Evolutionary conservation across 169 alveolate species (phyloP), one percentile per base, ranked within the genome.

Genomic region (Plasmodium cynomolgi): DNA sequence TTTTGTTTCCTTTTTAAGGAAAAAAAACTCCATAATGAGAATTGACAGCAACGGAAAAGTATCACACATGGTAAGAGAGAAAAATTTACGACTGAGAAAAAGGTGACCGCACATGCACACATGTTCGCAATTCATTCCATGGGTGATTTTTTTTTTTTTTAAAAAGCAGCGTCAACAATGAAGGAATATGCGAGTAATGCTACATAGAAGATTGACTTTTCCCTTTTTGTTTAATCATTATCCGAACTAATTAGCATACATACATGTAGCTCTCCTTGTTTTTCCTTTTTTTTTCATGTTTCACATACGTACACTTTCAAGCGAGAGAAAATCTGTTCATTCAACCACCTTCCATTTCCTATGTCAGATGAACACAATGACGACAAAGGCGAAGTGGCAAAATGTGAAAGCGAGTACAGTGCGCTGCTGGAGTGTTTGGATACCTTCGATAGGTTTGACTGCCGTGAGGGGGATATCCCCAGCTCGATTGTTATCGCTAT

Each of bases 321-420:
- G 20, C 8, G 23, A 50, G 23, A 0, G 23, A 13, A 50, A 20
- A 50, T 50, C 8, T 68, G 8, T 15, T 33, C 34, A 68, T 26
- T 26, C 3, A 8, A 29, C 15, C 74, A 44, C 71, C 37, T 23
- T 44, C n/a, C 73, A 81, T 56, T 83, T 75, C 20, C 17, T 39
- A 68, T 20, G 29, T 34, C 33, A 26, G 86, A 41, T 26, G 88
- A 92, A 82, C 96, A 93, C 62, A 73, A 85, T 39, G 96, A 96
- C 20, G 97, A 94, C 20, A 92, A 96, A 17, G 68, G 84, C 2
- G 97, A 94, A 50, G 84, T 84, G 79, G 77, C 96, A 8, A 96
- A 96, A 79, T 96, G 97, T 44, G 96, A 31, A 81, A 84, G 54
- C 41, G 81, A 92, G 83, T 96, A 96, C 83, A 93, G 92, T 20